Conservation (phyloP, 1,284 basidiomycete genomes). For the Ganoderma leucocontextum region DNA sequence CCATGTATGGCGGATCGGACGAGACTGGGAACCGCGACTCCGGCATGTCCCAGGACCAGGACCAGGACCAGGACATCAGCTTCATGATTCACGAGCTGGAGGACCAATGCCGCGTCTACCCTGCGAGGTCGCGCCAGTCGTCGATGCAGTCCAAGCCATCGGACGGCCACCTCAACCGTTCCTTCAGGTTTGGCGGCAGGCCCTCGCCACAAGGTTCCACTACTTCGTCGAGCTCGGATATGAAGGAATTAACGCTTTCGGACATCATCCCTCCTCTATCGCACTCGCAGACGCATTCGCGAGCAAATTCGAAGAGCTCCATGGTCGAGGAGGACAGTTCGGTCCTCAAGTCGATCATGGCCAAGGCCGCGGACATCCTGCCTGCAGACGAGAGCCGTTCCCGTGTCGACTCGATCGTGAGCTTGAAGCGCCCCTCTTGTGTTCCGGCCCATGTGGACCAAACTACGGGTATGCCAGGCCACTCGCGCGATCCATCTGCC, state of each 20-base stretch:
- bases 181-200: conserved; percentile 78
- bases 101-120: conserved; percentile 41
- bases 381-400: conserved; percentile 38
- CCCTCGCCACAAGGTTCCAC: conserved; percentile 42
- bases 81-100: conserved; percentile 40
- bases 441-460: conserved; percentile 35
- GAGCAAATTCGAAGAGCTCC: conserved; percentile 23
- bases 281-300: conserved; percentile 58
- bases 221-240: conserved; percentile 32
- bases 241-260: conserved; percentile 62
- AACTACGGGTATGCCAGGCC: conserved; percentile 35
- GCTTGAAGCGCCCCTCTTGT: conserved; percentile 45
- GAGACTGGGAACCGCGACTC: conserved; percentile 31
- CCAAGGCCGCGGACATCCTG: conserved; percentile 49
- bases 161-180: conserved; percentile 68
- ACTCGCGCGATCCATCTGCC: conserved; percentile 59
- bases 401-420: conserved; percentile 55
- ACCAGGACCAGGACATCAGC: conserved; percentile 33
- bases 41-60: conserved; percentile 35
- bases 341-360: conserved; percentile 66
- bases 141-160: conserved; percentile 58
- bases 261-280: conserved; percentile 76
- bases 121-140: conserved; percentile 22
- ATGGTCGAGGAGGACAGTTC: conserved; percentile 61
- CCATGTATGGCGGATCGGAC: conserved; percentile 29